Evolutionary conservation across 2,329 filamentous ascomycete genomes (phyloP).

Genomic region (Colletotrichum shisoi): DNA sequence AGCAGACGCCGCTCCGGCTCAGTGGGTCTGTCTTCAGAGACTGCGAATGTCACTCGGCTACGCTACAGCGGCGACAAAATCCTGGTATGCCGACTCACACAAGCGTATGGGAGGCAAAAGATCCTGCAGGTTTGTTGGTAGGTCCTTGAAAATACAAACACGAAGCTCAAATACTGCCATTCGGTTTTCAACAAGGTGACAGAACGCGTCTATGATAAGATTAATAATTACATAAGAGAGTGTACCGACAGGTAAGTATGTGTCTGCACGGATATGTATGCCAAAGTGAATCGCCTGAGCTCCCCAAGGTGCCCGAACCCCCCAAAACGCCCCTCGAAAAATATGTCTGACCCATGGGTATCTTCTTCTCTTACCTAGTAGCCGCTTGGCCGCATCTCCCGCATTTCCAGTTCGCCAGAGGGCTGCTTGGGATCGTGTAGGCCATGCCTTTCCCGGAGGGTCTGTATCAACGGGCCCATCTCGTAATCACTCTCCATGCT

Average conservation of each 20-base stretch:
- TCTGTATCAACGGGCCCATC: constrained; percentile 68
- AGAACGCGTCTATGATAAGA: neutral
- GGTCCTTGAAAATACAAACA: neutral
- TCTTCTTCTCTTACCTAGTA: constrained; percentile 15
- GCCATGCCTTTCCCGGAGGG: constrained; percentile 58
- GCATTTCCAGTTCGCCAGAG: constrained; percentile 46
- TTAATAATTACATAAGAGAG: constrained; percentile 19
- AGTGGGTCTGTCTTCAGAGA: neutral
- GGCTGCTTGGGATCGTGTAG: constrained; percentile 44
- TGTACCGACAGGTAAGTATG: neutral
- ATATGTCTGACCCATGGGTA: constrained; percentile 10
- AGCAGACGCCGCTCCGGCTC: neutral
- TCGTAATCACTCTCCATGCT: constrained; percentile 72
- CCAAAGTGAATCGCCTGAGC: neutral
- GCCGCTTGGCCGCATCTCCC: constrained; percentile 32
- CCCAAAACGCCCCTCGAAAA: constrained; percentile 9
- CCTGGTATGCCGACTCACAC: neutral
- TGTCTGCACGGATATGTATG: neutral
- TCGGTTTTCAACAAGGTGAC: neutral
- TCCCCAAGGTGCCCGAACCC: neutral
- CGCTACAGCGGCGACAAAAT: neutral
- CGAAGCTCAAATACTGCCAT: neutral
- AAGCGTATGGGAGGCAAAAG: neutral
- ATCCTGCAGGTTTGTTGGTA: neutral
- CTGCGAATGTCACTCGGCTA: neutral